Base-by-base conservation (phyloP, 1,284 basidiomycete species). In the Ceraceosorus bombacis region DNA sequence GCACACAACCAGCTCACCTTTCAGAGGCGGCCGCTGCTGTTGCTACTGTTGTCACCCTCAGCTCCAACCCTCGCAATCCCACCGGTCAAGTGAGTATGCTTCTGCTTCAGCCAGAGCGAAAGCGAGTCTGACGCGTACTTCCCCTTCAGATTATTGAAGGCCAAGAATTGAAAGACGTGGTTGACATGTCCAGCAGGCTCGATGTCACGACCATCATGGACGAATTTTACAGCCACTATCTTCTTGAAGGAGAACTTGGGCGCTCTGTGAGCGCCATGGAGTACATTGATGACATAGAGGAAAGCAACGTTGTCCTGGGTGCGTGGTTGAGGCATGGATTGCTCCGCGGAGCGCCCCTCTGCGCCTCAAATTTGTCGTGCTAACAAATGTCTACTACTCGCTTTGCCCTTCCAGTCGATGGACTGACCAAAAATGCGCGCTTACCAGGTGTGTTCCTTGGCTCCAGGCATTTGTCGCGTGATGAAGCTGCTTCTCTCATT, bases 191-290 rank as follows among this genome's bases (percentile, higher is more conserved):
- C 54, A 82, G 84, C 49, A 66, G 87, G 85, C 70, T 84, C 82
- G 79, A 80, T 5, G 88, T 87, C 4, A 94, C 91, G 6, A 73
- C 93, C 54, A 85, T 95, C 66, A 83, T 94, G 41, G 90, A 94
- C 76, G 90, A 94, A 85, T 90, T 91, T 78, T 92, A 91, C 77
- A 89, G 88, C 7, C 90, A 89, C 63, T 95, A 93, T 78, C 86
- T 86, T 15, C 88, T 91, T 55, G 79, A 85, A 65, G 85, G 86
- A 10, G 81, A 83, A 53, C 87, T 90, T 62, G 91, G 91, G 12
- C 85, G 85, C 65, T 86, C 87, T 13, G 79, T 94, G 39, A 91
- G 88, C 8, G 88, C 88, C 0, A 90, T 91, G 0, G 82, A 83
- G 69, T 92, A 87, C 70, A 82, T 95, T 51, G 85, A 92, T 36